Evolutionary conservation across 305 asterid species (phyloP).

Genomic region (Fraxinus ornus): DNA sequence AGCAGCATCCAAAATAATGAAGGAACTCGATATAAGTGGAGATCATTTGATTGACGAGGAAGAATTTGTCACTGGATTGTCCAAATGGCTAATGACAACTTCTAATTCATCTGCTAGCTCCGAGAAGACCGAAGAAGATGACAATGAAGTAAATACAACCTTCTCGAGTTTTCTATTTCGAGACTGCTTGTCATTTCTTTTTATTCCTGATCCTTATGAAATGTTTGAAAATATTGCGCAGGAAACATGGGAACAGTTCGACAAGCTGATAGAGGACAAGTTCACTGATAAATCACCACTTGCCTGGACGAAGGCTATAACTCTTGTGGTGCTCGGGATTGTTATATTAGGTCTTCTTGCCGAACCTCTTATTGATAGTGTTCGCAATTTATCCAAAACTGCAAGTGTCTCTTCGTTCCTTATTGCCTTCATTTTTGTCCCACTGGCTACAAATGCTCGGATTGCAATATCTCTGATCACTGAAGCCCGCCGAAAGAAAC

Average conservation of each 20-base stretch:
- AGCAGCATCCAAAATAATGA: constrained; percentile 37
- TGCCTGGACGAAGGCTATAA: constrained; percentile 34
- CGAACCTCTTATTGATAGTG: constrained; percentile 42
- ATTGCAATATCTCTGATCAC: constrained; percentile 31
- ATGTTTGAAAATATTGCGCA: constrained; percentile 15
- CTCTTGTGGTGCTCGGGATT: constrained; percentile 34
- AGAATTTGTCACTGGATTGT: constrained; percentile 43
- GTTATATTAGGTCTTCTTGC: constrained; percentile 33
- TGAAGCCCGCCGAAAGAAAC: constrained; percentile 27
- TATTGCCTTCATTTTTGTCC: constrained; percentile 38
- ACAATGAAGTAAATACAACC: constrained; percentile 16
- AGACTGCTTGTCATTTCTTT: not conserved
- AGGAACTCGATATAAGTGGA: constrained; percentile 38
- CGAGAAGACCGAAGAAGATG: constrained; percentile 34
- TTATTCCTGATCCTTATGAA: not conserved
- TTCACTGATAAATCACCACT: constrained; percentile 22
- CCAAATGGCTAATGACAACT: constrained; percentile 39
- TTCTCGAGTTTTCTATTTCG: not conserved
- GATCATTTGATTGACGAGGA: constrained; percentile 43
- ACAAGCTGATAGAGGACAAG: constrained; percentile 27
- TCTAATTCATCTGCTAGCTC: constrained; percentile 18
- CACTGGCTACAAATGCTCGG: constrained; percentile 42
- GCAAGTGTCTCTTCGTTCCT: constrained; percentile 34
- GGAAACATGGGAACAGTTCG: constrained; percentile 32
- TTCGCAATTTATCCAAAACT: constrained; percentile 23